Evolutionary conservation across 2,329 filamentous ascomycete genomes (phyloP), one percentile per base, ranked within the genome.

Genomic region (Mycocentrospora acerina): DNA sequence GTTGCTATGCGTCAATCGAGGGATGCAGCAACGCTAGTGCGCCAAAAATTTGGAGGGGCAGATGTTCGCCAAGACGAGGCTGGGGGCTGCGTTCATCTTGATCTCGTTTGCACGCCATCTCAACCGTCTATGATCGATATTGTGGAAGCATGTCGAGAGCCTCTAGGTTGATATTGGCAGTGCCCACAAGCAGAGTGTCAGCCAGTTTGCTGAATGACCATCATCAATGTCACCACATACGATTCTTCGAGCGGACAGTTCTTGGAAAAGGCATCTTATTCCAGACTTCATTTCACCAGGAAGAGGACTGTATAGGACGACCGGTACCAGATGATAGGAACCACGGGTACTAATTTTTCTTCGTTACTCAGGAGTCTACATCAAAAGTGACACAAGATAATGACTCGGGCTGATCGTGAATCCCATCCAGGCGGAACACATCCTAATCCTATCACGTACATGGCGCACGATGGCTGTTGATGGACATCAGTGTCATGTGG

Each of bases 11-110:
- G 53, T 58, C 57, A 60, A 51, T 46, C 35, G 42, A 48, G 42
- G 36, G 43, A 38, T 37, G 46, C 37, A 36, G 31, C 37, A 40
- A 46, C 53, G 53, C 53, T 57, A 55, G 41, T 32, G 45, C 48
- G n/a, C 40, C 47, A 52, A 46, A 60, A 59, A 50, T 51, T 53
- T 49, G 42, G 53, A 57, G 53, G 52, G 55, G 51, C 35, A 46
- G 18, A 19, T 15, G 13, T 4, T 6, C 18, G 45, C 45, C 44
- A 49, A 46, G 42, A 30, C 44, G 25, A 46, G 40, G 34, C 42
- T 34, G 25, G 9, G 9, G 19, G 9, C 9, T 5, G 19, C 9
- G 19, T 22, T 9, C 19, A 6, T n/a, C n/a, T n/a, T n/a, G n/a
- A n/a, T n/a, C n/a, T n/a, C n/a, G n/a, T n/a, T n/a, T n/a, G n/a